A percentile compares a stretch with the other conserved stretches of the same genome.
phyloP scores from a whole-genome alignment of 495 filamentous ascomycete genomes.

The Neurospora sublineolata region DNA sequence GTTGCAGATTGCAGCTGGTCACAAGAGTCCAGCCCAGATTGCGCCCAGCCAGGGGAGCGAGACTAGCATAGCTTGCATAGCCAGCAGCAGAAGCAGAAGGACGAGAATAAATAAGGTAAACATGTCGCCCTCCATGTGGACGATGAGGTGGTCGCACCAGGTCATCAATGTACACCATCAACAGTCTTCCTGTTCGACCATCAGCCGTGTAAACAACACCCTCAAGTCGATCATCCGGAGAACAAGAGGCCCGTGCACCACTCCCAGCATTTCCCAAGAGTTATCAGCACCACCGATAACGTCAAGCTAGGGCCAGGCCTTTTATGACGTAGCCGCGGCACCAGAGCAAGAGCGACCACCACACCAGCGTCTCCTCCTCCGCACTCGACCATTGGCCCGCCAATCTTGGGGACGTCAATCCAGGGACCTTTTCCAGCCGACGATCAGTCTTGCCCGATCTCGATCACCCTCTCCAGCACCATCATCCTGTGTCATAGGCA shows the following conservation, averaged over 20 bases:
- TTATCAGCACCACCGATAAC: not conserved
- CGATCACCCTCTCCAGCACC: not conserved
- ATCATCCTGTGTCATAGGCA: not conserved
- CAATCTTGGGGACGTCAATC: not conserved
- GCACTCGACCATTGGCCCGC: not conserved
- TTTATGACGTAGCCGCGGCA: slow-evolving; percentile 17
- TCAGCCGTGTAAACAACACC: not conserved
- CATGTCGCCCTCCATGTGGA: not conserved
- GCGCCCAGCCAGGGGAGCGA: not conserved
- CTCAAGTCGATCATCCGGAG: not conserved
- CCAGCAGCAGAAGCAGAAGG: not conserved
- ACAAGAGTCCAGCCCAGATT: not conserved
- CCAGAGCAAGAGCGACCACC: not conserved
- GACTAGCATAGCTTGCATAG: not conserved
- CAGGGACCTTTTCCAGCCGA: not conserved
- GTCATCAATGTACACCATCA: not conserved
- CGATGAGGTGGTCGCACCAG: not conserved
- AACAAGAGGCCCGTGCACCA: not conserved
- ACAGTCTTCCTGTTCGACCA: not conserved
- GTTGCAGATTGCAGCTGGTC: not conserved
- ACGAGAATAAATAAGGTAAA: not conserved
- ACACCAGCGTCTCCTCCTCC: not conserved
- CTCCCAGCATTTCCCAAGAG: not conserved
- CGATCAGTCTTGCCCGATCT: not conserved
- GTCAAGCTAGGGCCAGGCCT: slow-evolving; percentile 21